These are phyloP conservation scores for Aureobasidium mangrovei DNA, from an alignment of 2,329 filamentous ascomycete genomes.

Conservation along the genomic window DNA sequence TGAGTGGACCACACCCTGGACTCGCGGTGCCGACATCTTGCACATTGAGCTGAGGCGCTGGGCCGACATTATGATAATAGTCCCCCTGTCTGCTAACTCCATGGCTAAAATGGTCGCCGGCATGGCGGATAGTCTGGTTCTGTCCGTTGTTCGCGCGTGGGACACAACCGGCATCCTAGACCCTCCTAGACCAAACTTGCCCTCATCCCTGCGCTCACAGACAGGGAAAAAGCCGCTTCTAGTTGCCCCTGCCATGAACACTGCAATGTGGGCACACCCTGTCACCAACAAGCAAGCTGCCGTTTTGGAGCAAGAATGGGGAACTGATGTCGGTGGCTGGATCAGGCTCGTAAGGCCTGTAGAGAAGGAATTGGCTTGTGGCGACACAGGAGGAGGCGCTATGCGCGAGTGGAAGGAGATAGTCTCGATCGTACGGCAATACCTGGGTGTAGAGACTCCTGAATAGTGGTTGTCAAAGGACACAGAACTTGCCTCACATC, in stretches of 20 bases:
- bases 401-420: conserved; percentile 78
- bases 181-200: conserved; percentile 20
- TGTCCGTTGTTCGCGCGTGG: conserved; percentile 75
- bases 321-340: conserved; percentile 41
- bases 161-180: conserved; percentile 61
- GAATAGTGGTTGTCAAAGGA: background rate
- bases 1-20: conserved; percentile 77
- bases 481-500: too few relatives aligned
- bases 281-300: conserved; percentile 64
- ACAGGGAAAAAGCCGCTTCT: conserved; percentile 56
- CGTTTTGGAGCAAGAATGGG: conserved; percentile 68
- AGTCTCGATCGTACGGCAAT: conserved; percentile 53
- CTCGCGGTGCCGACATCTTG: conserved; percentile 66
- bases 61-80: conserved; percentile 73
- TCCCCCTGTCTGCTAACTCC: conserved; percentile 74
- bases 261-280: conserved; percentile 81
- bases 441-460: conserved; percentile 18
- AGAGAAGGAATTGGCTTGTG: conserved; percentile 73
- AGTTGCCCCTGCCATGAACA: conserved; percentile 80
- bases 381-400: conserved; percentile 70
- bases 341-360: conserved; percentile 65
- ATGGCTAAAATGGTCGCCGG: conserved; percentile 77
- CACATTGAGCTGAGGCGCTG: conserved; percentile 82
- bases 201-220: conserved; percentile 13
- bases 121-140: conserved; percentile 65